Evolutionary conservation across 2,329 filamentous ascomycete species (phyloP).

Genomic region (Fusarium liriodendri): DNA sequence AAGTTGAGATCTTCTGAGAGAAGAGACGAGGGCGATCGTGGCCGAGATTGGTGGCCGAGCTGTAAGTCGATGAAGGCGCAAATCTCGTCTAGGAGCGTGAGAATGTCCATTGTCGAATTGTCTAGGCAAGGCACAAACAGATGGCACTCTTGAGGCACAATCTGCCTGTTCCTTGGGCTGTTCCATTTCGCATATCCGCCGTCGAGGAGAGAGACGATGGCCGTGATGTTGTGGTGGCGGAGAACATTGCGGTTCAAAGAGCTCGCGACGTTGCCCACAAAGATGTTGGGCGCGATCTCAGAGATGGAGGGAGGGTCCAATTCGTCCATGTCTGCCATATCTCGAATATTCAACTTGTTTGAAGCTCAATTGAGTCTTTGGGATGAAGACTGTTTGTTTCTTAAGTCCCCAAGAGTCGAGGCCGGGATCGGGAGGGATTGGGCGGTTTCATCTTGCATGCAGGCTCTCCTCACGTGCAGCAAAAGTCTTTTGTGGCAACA

Average conservation of each 20-base stretch:
- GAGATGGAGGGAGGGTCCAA: slow-evolving; percentile 37
- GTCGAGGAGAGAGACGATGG: slow-evolving; percentile 41
- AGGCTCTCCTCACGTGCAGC: slow-evolving; percentile 24
- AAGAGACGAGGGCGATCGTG: background rate
- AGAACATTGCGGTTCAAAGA: slow-evolving; percentile 36
- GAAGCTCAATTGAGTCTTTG: slow-evolving; percentile 1
- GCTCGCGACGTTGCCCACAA: slow-evolving; percentile 40
- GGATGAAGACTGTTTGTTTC: background rate
- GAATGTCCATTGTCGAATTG: slow-evolving; percentile 40
- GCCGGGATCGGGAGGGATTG: slow-evolving; percentile 7
- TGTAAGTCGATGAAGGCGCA: slow-evolving; percentile 44
- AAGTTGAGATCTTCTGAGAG: slow-evolving; percentile 4
- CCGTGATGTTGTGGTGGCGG: slow-evolving; percentile 37
- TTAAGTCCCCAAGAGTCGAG: background rate
- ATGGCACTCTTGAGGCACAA: slow-evolving; percentile 36
- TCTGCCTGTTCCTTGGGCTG: slow-evolving; percentile 30
- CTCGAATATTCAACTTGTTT: background rate
- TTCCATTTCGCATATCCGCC: slow-evolving; percentile 31
- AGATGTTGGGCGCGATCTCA: slow-evolving; percentile 36
- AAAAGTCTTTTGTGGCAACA: slow-evolving; percentile 19
- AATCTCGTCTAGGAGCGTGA: slow-evolving; percentile 34
- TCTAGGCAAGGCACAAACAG: slow-evolving; percentile 41
- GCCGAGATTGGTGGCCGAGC: slow-evolving; percentile 1
- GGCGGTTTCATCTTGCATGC: slow-evolving; percentile 20
- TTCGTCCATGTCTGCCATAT: slow-evolving; percentile 8